A percentile compares a stretch with the other conserved stretches of the same genome.
Conservation (phyloP, 331 rosid species). For the Arachis monticola region DNA sequence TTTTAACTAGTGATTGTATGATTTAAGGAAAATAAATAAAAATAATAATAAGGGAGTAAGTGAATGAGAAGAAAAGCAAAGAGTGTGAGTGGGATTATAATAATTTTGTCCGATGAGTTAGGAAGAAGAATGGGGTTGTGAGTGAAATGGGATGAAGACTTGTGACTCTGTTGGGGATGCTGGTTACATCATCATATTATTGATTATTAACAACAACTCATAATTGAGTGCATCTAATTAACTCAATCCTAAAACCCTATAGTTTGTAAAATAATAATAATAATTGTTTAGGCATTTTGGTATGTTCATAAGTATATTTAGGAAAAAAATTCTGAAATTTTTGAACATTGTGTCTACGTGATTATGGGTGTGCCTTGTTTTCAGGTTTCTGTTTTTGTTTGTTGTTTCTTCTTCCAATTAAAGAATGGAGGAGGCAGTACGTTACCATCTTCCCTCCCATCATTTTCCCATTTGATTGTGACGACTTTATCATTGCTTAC, state of each 20-base stretch:
- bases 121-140: background rate
- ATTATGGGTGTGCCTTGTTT: background rate
- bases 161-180: constrained; percentile 2
- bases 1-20: too few species aligned
- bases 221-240: too few species aligned
- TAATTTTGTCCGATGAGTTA: background rate
- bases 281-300: too few species aligned
- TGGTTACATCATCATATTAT: constrained; percentile 26
- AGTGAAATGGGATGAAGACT: too few species aligned
- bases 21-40: too few species aligned
- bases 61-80: background rate
- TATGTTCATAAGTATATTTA: too few species aligned
- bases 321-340: too few species aligned
- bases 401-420: background rate
- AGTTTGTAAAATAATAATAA: too few species aligned
- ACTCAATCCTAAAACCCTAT: too few species aligned
- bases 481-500: background rate
- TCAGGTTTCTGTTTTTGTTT: background rate
- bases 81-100: background rate
- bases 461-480: background rate
- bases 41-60: background rate
- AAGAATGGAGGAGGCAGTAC: constrained; percentile 4
- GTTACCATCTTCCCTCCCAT: background rate
- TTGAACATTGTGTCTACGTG: too few species aligned
- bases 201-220: background rate